Evolutionary conservation across 78 protist genomes (phyloP).

Genomic region (Pigoraptor vietnamica): DNA sequence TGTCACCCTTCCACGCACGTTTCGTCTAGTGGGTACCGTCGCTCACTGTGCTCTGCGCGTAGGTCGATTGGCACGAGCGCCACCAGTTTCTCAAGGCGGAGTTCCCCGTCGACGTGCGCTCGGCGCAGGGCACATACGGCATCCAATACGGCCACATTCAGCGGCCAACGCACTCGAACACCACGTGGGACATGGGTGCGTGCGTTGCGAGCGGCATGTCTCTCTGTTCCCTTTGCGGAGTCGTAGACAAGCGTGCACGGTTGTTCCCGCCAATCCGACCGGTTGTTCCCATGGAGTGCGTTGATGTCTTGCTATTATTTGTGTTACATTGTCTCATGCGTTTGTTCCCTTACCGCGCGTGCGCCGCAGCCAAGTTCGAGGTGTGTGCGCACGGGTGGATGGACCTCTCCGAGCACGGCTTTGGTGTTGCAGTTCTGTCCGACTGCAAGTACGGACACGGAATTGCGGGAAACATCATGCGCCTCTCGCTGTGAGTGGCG

Average conservation of each 20-base stretch:
- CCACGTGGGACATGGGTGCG: conserved; percentile 68
- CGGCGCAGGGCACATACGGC: conserved; percentile 49
- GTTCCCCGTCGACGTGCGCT: conserved; percentile 58
- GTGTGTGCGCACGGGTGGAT: conserved; percentile 71
- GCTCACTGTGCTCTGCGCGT: too few relatives aligned
- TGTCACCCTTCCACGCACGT: neutral
- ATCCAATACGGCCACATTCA: conserved; percentile 69
- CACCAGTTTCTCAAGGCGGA: conserved; percentile 58
- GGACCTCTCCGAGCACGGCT: conserved; percentile 55
- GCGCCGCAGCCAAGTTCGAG: conserved; percentile 50
- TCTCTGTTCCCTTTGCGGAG: neutral
- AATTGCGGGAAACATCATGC: conserved; percentile 24
- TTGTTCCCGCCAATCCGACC: too few relatives aligned
- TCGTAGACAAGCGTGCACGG: neutral
- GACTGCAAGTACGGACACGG: conserved; percentile 82
- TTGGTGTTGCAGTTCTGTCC: conserved; percentile 74
- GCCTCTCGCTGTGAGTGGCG: conserved; percentile 34
- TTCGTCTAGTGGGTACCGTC: too few relatives aligned
- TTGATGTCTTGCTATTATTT: too few relatives aligned
- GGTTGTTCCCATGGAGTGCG: too few relatives aligned
- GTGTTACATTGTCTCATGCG: too few relatives aligned
- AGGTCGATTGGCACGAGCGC: conserved; percentile 61
- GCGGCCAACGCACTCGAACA: conserved; percentile 76
- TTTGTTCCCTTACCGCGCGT: neutral
- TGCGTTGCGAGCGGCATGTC: neutral